Conservation (phyloP, 164 flowering plant species). For the Malania oleifera region DNA sequence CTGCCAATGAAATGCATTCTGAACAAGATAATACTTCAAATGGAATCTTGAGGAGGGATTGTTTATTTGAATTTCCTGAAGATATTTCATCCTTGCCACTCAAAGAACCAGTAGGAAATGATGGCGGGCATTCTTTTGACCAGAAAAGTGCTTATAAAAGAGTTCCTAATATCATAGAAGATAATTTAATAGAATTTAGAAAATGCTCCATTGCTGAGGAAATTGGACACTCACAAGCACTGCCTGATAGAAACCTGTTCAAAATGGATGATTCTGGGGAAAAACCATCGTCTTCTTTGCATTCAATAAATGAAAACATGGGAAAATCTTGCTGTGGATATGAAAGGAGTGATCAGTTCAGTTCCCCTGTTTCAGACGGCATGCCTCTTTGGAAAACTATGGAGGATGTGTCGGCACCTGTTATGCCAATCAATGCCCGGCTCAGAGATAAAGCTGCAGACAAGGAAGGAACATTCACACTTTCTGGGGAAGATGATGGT, state of each 20-base stretch:
- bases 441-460: background rate
- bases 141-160: background rate
- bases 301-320: background rate
- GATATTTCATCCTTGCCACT: background rate
- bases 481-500: background rate
- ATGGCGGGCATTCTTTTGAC: background rate
- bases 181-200: background rate
- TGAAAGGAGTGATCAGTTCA: conserved; percentile 1
- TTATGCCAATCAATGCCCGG: background rate
- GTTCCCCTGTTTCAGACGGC: conserved; percentile 21
- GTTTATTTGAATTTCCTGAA: background rate
- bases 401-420: background rate
- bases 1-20: background rate
- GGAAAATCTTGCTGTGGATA: background rate
- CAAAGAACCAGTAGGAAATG: background rate
- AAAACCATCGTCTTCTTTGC: background rate
- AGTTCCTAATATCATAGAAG: background rate
- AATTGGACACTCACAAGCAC: background rate
- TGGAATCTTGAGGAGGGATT: background rate
- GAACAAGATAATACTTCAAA: background rate
- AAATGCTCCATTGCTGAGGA: background rate
- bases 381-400: conserved; percentile 1
- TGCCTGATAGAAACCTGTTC: background rate
- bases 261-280: background rate
- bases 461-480: background rate